These are phyloP conservation scores for Thermoascus crustaceus DNA, from an alignment of 2,329 filamentous ascomycete species.

Conservation along the genomic window DNA sequence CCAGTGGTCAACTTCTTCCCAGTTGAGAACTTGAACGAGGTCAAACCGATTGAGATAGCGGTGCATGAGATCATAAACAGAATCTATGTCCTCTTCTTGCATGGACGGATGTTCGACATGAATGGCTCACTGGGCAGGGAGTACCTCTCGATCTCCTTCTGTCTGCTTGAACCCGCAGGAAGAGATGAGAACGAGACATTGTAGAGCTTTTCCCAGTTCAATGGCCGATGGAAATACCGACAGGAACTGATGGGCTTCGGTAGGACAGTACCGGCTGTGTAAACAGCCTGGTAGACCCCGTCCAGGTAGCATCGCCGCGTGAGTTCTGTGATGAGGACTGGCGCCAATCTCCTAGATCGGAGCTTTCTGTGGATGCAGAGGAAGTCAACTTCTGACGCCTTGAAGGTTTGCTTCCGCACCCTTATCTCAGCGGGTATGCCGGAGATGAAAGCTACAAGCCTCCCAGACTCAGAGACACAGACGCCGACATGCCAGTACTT, in stretches of 20 bases:
- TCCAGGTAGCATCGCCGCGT: slow-evolving; percentile 75
- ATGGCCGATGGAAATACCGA: slow-evolving; percentile 78
- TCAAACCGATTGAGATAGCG: slow-evolving; percentile 70
- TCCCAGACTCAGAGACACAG: slow-evolving; percentile 4
- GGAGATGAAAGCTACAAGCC: slow-evolving; percentile 68
- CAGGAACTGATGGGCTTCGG: slow-evolving; percentile 81
- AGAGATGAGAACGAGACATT: slow-evolving; percentile 83
- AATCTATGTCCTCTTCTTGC: slow-evolving; percentile 62
- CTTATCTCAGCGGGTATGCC: slow-evolving; percentile 54
- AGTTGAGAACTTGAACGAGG: slow-evolving; percentile 66
- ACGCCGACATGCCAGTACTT: slow-evolving; percentile 4
- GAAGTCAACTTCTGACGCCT: slow-evolving; percentile 66
- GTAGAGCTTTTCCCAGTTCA: slow-evolving; percentile 89
- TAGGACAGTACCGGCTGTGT: slow-evolving; percentile 78
- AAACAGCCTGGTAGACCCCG: slow-evolving; percentile 80
- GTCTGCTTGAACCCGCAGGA: slow-evolving; percentile 66
- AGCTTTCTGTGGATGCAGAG: slow-evolving; percentile 93
- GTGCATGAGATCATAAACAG: slow-evolving; percentile 60
- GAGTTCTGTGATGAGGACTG: slow-evolving; percentile 88
- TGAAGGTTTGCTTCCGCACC: slow-evolving; percentile 23
- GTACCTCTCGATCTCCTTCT: slow-evolving; percentile 72
- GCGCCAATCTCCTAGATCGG: slow-evolving; percentile 74
- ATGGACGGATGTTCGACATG: slow-evolving; percentile 67
- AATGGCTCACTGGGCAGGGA: slow-evolving; percentile 62
- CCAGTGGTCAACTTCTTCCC: slow-evolving; percentile 74